Base-by-base conservation (phyloP, 192 early-diverging fungal species). In the Coemansia sp. region DNA sequence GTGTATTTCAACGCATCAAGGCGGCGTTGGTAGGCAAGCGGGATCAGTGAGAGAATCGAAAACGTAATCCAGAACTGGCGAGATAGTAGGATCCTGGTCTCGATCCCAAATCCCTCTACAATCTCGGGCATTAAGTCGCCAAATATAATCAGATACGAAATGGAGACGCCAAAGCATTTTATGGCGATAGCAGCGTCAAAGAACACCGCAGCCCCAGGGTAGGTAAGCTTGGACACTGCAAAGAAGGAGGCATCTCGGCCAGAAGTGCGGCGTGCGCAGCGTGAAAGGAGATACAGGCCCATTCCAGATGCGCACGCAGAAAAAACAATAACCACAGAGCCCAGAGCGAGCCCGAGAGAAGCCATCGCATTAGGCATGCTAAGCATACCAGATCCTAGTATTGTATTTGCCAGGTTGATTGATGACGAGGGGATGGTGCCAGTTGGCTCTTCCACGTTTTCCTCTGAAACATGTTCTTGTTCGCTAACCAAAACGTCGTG, bases 181-280 rank as follows among this genome's bases (percentile, higher is more conserved):
- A 99, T 84, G 6, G 96, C 94, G 71, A 99, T 97, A n/a, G 97
- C 96, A 17, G 89, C 48, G 62, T 99, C 97, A 61, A 99, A 97
- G 45, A 86, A 87, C 9, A 95, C 81, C 5, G 92, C 93, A 1
- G 94, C 92, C 23, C 69, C 68, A 19, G 96, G 94, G 72, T 94
- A 99, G 1, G 97, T 98, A 45, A 96, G 83, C 65, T 93, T 88
- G 6, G 93, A 86, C 25, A 94, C 84, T 6, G 92, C 86, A 78
- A 95, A 95, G 68, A 99, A 99, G 13, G 92, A 95, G 6, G 94
- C 81, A 36, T 87, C 75, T 13, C 97, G 85, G 14, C 90, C 89
- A 17, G 84, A 70, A 4, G 91, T 88, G 36, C 84, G 82, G n/a
- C 87, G 77, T 22, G 97, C 95, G 42, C 86, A 85, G 48, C 78